Evolutionary conservation across 495 filamentous ascomycete genomes (phyloP).

Genomic region (Penicillium lividum): DNA sequence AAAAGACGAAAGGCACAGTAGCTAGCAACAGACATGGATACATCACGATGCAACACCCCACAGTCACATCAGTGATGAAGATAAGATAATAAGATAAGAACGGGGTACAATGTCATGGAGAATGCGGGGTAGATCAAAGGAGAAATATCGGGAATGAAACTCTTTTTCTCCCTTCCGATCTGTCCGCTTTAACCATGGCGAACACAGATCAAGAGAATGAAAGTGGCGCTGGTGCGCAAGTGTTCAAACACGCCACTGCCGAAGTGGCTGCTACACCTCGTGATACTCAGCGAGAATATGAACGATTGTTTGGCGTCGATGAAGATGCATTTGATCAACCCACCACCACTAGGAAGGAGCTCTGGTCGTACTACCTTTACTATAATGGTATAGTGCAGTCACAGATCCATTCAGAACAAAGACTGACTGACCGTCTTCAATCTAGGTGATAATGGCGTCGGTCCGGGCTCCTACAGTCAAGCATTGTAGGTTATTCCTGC

Average conservation of each 20-base stretch:
- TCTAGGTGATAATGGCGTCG: slow-evolving; percentile 50
- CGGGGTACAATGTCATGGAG: background rate
- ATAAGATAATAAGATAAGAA: background rate
- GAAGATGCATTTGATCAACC: slow-evolving; percentile 45
- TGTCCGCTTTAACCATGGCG: slow-evolving; percentile 10
- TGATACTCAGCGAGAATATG: slow-evolving; percentile 32
- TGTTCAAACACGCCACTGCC: slow-evolving; percentile 9
- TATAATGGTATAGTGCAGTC: slow-evolving; percentile 36
- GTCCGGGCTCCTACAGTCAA: slow-evolving; percentile 48
- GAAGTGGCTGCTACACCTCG: slow-evolving; percentile 11
- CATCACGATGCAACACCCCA: background rate
- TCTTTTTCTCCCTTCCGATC: slow-evolving; percentile 6
- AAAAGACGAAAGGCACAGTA: background rate
- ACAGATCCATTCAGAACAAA: background rate
- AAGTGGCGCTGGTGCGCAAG: background rate
- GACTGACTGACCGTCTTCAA: background rate
- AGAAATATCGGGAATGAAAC: background rate
- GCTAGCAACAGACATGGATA: background rate
- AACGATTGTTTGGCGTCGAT: slow-evolving; percentile 41
- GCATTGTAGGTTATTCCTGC: slow-evolving; percentile 34
- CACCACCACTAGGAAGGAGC: slow-evolving; percentile 47
- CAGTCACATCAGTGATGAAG: background rate
- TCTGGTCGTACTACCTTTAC: slow-evolving; percentile 54
- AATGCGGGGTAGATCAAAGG: slow-evolving; percentile 22
- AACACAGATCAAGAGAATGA: background rate